A percentile compares a stretch with the other conserved stretches of the same genome.
phyloP scores from a whole-genome alignment of 345 rosid genomes.

The Noccaea bulbosa region DNA sequence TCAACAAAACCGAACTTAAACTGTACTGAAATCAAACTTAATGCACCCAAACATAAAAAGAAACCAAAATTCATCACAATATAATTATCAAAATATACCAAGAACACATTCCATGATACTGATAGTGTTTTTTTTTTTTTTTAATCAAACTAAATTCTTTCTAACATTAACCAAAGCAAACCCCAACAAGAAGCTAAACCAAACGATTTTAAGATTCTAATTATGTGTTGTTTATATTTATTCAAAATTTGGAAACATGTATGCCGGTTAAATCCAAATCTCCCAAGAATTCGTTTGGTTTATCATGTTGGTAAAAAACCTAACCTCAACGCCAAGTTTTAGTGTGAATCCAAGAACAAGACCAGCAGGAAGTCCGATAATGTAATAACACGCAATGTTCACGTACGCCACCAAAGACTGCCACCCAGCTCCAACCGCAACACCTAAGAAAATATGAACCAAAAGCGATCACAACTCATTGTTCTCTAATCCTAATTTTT shows the following conservation, averaged over 20 bases:
- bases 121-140: too few species aligned
- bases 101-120: too few species aligned
- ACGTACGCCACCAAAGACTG: constrained; percentile 82
- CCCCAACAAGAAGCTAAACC: too few species aligned
- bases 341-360: constrained; percentile 79
- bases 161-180: too few species aligned
- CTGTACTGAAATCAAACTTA: not conserved
- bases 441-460: constrained; percentile 50
- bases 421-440: constrained; percentile 99
- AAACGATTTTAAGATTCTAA: too few species aligned
- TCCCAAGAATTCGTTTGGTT: not conserved
- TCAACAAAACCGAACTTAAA: not conserved
- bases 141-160: too few species aligned
- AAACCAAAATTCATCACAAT: not conserved
- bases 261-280: not conserved
- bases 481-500: not conserved
- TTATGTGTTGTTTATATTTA: too few species aligned
- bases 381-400: constrained; percentile 80
- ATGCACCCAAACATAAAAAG: not conserved
- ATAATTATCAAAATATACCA: too few species aligned
- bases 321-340: constrained; percentile 65
- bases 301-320: not conserved
- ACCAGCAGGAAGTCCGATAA: constrained; percentile 87
- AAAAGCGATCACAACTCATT: not conserved
- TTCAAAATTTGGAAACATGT: too few species aligned